Conservation (phyloP, 257 asterid genomes). For the Fraxinus quadrangulata region DNA sequence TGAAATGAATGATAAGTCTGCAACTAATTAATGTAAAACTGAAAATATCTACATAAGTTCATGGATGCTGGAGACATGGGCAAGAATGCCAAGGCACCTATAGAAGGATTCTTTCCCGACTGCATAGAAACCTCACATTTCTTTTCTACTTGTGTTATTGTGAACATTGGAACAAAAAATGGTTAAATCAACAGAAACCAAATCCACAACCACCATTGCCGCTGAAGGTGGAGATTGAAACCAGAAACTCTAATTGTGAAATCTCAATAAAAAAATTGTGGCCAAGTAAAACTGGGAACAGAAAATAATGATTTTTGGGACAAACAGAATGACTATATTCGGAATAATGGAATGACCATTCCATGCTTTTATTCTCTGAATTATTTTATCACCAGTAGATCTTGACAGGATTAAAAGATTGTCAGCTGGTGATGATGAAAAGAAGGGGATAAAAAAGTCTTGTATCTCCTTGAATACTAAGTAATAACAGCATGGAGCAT, state of each 20-base stretch:
- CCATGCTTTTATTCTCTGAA: neutral
- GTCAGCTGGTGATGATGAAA: neutral
- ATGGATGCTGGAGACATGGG: neutral
- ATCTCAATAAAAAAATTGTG: neutral
- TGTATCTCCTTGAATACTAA: neutral
- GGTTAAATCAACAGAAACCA: neutral
- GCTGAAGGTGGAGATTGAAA: neutral
- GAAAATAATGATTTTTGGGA: neutral
- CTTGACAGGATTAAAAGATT: neutral
- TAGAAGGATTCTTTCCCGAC: neutral
- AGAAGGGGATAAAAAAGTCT: neutral
- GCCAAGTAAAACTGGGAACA: neutral
- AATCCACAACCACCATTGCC: neutral
- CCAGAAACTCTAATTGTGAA: neutral
- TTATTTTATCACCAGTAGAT: neutral
- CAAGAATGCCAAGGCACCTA: neutral
- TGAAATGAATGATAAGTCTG: conserved; percentile 21
- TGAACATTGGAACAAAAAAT: neutral
- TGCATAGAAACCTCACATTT: neutral
- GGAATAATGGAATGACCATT: neutral
- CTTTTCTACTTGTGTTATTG: neutral
- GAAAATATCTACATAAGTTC: neutral
- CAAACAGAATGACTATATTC: neutral
- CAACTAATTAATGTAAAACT: neutral
- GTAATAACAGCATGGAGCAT: neutral